These are phyloP conservation scores for Parmales sp. DNA, from an alignment of 108 stramenopile species.

Conservation along the genomic window DNA sequence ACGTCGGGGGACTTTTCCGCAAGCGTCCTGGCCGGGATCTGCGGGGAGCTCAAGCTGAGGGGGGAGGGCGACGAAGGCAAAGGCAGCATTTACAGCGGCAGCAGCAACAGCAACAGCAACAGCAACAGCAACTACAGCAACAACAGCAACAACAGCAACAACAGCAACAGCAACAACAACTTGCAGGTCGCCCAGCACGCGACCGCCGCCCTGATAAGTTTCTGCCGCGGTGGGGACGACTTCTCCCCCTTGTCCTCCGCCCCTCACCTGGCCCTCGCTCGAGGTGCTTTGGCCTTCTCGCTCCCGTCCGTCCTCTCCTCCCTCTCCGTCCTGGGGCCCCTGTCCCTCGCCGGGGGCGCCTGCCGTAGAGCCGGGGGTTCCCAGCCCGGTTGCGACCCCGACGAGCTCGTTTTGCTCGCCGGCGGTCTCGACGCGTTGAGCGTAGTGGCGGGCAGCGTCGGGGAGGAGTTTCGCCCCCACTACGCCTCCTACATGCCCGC, in stretches of 20 bases:
- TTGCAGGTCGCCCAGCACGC: constrained; percentile 47
- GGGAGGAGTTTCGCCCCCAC: constrained; percentile 49
- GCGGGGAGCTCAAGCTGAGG: too few species aligned
- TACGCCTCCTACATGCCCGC: constrained; percentile 51
- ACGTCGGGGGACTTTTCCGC: too few species aligned
- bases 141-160: constrained; percentile 18
- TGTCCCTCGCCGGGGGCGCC: constrained; percentile 36
- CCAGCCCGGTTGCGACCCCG: constrained; percentile 16
- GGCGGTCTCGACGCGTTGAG: constrained; percentile 57
- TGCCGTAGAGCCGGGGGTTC: constrained; percentile 26
- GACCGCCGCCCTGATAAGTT: constrained; percentile 47
- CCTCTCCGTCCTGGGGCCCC: constrained; percentile 33
- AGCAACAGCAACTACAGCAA: constrained; percentile 9
- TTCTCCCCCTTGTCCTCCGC: neutral
- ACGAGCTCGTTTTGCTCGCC: constrained; percentile 37
- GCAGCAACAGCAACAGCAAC: too few species aligned
- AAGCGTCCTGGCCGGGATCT: too few species aligned
- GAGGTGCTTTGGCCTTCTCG: neutral
- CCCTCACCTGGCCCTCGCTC: neutral
- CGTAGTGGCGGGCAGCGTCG: constrained; percentile 50
- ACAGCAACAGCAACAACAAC: neutral
- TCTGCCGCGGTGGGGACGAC: constrained; percentile 41
- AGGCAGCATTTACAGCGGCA: too few species aligned
- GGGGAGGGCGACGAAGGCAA: too few species aligned
- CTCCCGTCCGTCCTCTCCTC: neutral